These are phyloP conservation scores for Porcisia hertigi DNA, from an alignment of 208 protist genomes.

Conservation along the genomic window DNA sequence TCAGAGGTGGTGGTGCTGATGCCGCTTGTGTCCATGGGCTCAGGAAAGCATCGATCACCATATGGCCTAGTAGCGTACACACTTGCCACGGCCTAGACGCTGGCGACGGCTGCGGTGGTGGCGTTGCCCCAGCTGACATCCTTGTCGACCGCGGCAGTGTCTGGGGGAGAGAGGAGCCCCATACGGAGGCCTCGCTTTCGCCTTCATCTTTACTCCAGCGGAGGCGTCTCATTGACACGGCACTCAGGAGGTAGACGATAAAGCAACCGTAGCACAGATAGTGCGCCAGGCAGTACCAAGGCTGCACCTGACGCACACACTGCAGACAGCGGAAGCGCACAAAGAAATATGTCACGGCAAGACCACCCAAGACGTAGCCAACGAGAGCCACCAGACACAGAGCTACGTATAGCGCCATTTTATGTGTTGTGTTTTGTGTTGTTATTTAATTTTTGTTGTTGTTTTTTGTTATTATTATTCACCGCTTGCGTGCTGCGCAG, in stretches of 20 bases:
- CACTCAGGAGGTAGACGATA: constrained; percentile 14
- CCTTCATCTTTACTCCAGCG: background rate
- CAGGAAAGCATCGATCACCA: constrained; percentile 9
- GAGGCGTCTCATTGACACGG: background rate
- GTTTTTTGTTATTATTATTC: no score
- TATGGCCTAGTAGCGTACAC: background rate
- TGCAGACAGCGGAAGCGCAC: constrained; percentile 21
- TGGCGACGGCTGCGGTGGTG: background rate
- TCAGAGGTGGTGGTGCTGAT: no score
- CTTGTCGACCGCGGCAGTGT: background rate
- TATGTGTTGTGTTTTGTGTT: background rate
- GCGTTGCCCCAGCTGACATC: background rate
- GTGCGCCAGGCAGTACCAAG: constrained; percentile 18
- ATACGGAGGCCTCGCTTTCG: background rate
- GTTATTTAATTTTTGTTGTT: background rate
- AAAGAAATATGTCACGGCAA: constrained; percentile 11
- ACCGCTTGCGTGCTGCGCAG: background rate
- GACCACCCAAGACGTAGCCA: constrained; percentile 6
- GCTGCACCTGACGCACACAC: constrained; percentile 26
- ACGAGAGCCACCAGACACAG: constrained; percentile 4
- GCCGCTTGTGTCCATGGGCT: constrained; percentile 4
- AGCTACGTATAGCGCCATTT: background rate
- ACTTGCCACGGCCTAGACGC: background rate
- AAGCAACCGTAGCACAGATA: constrained; percentile 25
- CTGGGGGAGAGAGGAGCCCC: background rate